Base-by-base conservation (phyloP, 2,329 filamentous ascomycete species). In the Penicillium fuscoglaucum region DNA sequence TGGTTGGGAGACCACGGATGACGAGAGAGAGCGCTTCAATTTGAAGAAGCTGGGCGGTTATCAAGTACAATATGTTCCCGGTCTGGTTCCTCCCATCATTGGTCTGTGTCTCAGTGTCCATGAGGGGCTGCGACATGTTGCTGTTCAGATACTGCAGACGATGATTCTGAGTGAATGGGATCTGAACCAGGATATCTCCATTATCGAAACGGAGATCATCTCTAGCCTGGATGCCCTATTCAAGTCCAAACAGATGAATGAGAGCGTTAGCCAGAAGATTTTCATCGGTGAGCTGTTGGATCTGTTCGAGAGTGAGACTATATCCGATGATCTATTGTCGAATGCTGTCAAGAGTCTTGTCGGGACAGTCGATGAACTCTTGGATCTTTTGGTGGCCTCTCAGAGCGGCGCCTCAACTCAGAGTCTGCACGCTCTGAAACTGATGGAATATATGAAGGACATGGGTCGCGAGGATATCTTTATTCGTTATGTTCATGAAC, bases 121-220 rank as follows among this genome's bases (percentile, higher is more conserved):
- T 66, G 91, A 96, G 73, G 93, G 93, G 4, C 80, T 99, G 57
- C 86, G 95, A 60, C 87, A 86, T 62, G 95, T 96, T 74, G 95
- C 93, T 0, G 92, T 97, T 31, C 90, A 96, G 72, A 90, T 99
- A 21, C 77, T 99, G 61, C 92, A 96, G 73, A 96, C 92, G 3
- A 99, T 99, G 95, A 96, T 99, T 68, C 88, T 98, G 65, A 96
- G 93, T 76, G 95, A 99, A 76, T 99, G 95, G 95, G 93, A 92
- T 17, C 77, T 99, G 63, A 97, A 92, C 71, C 90, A 96, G 72
- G 93, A 98, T 72, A 79, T 99, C 48, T 89, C 89, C 2, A 87
- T 95, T 48, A 90, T 99, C 52, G 93, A 98, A 75, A 95, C 92
- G 2, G 95, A 97, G 75, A 93, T 98, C 80, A 96, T 99, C 67